A percentile compares a stretch with the other conserved stretches of the same genome.
Conservation (phyloP, 768 basidiomycete genomes). For the Pleurotus pulmonarius region DNA sequence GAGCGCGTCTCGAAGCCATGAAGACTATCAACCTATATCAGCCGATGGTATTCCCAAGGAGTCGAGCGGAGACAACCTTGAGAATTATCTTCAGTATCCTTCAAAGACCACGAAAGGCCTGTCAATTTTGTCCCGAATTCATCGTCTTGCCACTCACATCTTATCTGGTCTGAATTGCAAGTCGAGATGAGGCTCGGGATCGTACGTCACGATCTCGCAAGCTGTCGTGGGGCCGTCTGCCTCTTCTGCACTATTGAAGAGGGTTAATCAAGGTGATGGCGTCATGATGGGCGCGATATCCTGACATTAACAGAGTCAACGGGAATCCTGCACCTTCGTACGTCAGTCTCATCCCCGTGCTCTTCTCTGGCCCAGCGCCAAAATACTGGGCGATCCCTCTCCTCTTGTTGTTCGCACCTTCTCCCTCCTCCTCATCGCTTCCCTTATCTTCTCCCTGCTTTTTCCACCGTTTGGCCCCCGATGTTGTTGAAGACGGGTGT, state of each 20-base stretch:
- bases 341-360: slow-evolving; percentile 82
- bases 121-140: not conserved
- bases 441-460: slow-evolving; percentile 41
- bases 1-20: slow-evolving; percentile 91
- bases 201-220: slow-evolving; percentile 83
- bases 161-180: slow-evolving; percentile 71
- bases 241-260: slow-evolving; percentile 60
- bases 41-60: not conserved
- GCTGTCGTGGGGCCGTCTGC: slow-evolving; percentile 79
- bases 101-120: not conserved
- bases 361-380: slow-evolving; percentile 49
- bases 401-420: slow-evolving; percentile 29
- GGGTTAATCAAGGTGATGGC: not conserved
- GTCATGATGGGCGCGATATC: slow-evolving; percentile 11
- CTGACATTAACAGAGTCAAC: slow-evolving; percentile 75
- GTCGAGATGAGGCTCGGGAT: slow-evolving; percentile 77
- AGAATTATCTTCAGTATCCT: slow-evolving; percentile 83
- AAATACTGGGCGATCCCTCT: slow-evolving; percentile 57
- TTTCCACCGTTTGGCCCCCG: slow-evolving; percentile 46
- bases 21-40: slow-evolving; percentile 47
- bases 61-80: slow-evolving; percentile 45
- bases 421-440: slow-evolving; percentile 37
- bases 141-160: slow-evolving; percentile 36
- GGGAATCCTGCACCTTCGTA: slow-evolving; percentile 79
- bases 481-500: slow-evolving; percentile 25